Evolutionary conservation across 805 yeast species (phyloP), one percentile per base, ranked within the genome.

Genomic region (Saccharomycopsis fermentans): DNA sequence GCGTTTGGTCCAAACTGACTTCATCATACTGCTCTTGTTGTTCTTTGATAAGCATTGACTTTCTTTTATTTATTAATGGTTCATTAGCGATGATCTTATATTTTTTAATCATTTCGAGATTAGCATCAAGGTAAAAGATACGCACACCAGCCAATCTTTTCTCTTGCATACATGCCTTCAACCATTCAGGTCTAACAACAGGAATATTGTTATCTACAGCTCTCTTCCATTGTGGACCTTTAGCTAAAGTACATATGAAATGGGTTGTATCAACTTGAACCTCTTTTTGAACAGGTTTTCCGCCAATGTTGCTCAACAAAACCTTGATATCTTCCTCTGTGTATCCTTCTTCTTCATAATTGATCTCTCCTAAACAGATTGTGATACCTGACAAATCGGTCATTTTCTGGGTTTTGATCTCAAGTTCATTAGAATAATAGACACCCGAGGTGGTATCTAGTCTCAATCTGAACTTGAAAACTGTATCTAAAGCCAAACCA

Each of bases 131-230:
- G 67, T 88, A 88, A 65, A 86, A 89, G 64, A 89, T 90, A 66
- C 96, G 79, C 16, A 94, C 99, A 29, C 98, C 97, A 50, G 91
- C 96, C 58, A 94, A 84, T 67, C 96, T 75, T 65, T 94, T 81
- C 67, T 91, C 97, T 90, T 74, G 82, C 80, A 88, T 96, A 74
- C 98, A 94, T 0, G 97, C 97, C 70, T 87, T 86, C 59, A 94
- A 75, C 98, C 98, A 94, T 69, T 94, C 97, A 0, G 99, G 98
- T 70, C 96, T 81, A 29, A 94, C 91, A 43, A 94, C 81, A 1
- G 99, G 99, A 58, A 94, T 90, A 68, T 90, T 94, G 74, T 82
- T 81, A 56, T 86, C 90, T 62, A 79, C 77, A 1, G 98, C 99
- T 68, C 82, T 85, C 62, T 83, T 77, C 73, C 81, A 87, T 70